A percentile compares a stretch with the other conserved stretches of the same genome.
Evolutionary conservation across 106 monocot species (phyloP).

Genomic region (Dendrobium catenatum): DNA sequence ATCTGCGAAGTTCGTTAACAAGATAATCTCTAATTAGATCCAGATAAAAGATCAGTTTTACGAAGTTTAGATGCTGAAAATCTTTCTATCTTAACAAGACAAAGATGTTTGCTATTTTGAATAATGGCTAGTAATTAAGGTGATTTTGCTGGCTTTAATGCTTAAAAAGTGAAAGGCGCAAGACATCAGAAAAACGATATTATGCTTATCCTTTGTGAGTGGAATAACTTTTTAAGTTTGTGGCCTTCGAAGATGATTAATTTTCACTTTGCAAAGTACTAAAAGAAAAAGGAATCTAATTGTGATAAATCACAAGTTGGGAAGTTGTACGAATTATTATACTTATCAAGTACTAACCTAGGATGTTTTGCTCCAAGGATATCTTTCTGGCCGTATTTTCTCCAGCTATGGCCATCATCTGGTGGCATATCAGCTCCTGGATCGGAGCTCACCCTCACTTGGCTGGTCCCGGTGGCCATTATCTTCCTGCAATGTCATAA

Average conservation of each 20-base stretch:
- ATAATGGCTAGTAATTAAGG: neutral
- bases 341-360: slow-evolving; percentile 24
- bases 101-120: neutral
- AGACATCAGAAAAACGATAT: neutral
- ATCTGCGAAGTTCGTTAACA: slow-evolving; percentile 11
- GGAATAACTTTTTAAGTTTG: neutral
- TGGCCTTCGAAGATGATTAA: neutral
- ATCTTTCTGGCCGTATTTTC: slow-evolving; percentile 64
- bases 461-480: neutral
- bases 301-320: too few relatives aligned
- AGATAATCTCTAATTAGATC: neutral
- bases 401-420: slow-evolving; percentile 53
- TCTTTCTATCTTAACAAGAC: neutral
- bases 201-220: too few relatives aligned
- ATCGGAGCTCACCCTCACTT: neutral
- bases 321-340: too few relatives aligned
- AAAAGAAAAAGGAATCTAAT: neutral
- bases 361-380: slow-evolving; percentile 46
- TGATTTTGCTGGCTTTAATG: neutral
- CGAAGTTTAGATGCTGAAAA: too few relatives aligned
- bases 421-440: slow-evolving; percentile 1
- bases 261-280: neutral
- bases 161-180: neutral
- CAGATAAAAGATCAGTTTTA: too few relatives aligned
- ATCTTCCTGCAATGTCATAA: slow-evolving; percentile 1